Percentiles rank a stretch among this genome's conserved stretches.
These are phyloP conservation scores for Chenopodium suecicum DNA, from an alignment of 148 eudicot species.

Conservation along the genomic window DNA sequence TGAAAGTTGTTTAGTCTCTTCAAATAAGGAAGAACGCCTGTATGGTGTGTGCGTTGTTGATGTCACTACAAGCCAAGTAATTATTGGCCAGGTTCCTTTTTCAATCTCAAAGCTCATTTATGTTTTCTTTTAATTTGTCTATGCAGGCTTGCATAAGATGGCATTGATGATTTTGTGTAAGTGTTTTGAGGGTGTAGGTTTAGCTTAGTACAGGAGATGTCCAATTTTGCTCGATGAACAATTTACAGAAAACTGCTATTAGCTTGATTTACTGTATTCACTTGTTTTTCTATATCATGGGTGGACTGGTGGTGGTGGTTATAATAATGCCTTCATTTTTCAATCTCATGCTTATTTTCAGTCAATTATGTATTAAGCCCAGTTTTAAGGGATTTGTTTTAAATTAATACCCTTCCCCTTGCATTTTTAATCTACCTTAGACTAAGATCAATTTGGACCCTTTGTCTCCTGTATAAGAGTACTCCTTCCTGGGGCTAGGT, in stretches of 20 bases:
- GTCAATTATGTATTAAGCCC: background rate
- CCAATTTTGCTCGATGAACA: background rate
- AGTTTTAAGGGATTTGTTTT: background rate
- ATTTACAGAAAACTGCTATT: background rate
- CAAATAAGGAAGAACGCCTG: slow-evolving; percentile 38
- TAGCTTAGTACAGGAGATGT: slow-evolving; percentile 1
- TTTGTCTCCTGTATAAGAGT: background rate
- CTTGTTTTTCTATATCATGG: background rate
- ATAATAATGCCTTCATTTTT: background rate
- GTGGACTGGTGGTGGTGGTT: background rate
- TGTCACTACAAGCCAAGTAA: slow-evolving; percentile 76
- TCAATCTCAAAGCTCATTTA: slow-evolving; percentile 2
- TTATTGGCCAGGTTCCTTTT: slow-evolving; percentile 79
- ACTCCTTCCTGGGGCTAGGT: too few species aligned
- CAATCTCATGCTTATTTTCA: background rate
- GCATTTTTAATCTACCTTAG: background rate
- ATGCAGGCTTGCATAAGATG: background rate
- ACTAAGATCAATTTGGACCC: background rate
- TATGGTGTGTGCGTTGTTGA: slow-evolving; percentile 89
- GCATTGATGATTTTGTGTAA: background rate
- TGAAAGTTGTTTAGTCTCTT: slow-evolving; percentile 51
- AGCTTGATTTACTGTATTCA: background rate
- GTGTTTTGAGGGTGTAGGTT: background rate
- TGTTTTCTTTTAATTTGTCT: background rate
- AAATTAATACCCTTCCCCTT: background rate